Evolutionary conservation across 139 green algal species (phyloP), one percentile per base, ranked within the genome.

Genomic region (Edaphochlamys debaryana): DNA sequence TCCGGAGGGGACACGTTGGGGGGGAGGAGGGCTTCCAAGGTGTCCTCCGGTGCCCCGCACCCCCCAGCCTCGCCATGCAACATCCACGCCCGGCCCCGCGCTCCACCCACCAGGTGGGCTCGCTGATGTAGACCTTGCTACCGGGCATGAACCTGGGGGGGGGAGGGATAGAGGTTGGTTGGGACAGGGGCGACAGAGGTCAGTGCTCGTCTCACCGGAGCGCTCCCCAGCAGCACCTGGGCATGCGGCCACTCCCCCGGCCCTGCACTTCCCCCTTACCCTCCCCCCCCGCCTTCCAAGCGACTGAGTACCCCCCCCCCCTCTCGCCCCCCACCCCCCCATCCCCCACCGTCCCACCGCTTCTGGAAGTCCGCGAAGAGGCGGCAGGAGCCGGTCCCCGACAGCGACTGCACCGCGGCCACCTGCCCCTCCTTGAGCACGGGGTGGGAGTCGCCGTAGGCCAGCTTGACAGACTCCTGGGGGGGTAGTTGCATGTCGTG

Each of bases 291-390:
- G 9, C 23, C 56, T 27, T n/a, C 11, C 56, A 22, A 4, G 11
- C 22, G 9, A 4, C 56, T 27, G 9, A 5, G 22, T 22, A 17
- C 23, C 30, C 20, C 60, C 60, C n/a, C 4, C 25, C 9, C 5
- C 60, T 30, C 30, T 38, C 29, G 8, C n/a, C 29, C 6, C 60
- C 22, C 60, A 38, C n/a, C 30, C 60, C 22, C 60, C 30, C 60
- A 37, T 37, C 60, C 60, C 20, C 60, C 58, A 6, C 50, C 15
- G 19, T 58, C 73, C 63, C n/a, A 89, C 40, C 71, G 34, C 30
- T 90, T 73, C 90, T 96, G 94, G 90, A 98, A 98, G 37, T 98
- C 95, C 19, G 93, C 95, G 86, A 98, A 94, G 48, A 98, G 86
- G 54, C 95, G 86, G 91, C 95, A 97, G 15, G 91, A 91, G 58